These are phyloP conservation scores for Physcomitrellopsis africana DNA, from an alignment of 225 moss, liverwort and hornwort species.

Conservation along the genomic window DNA sequence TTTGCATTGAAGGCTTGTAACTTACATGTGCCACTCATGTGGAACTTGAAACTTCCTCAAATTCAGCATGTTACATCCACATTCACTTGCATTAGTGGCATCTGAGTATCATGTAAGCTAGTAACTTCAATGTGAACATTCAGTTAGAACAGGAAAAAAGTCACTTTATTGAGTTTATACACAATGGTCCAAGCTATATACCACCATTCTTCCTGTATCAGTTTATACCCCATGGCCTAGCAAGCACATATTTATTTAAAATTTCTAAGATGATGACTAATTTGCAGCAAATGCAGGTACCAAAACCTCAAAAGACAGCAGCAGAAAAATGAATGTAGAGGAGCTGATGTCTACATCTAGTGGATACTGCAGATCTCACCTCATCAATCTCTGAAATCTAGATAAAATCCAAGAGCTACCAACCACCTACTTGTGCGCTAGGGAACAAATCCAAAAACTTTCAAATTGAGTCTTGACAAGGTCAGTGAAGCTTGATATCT, in stretches of 20 bases:
- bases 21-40: no score
- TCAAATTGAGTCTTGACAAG: constrained; percentile 20
- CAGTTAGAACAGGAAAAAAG: constrained; percentile 7
- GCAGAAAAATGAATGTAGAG: constrained; percentile 22
- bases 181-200: constrained; percentile 26
- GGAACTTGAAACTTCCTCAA: no score
- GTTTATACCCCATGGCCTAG: not conserved
- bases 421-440: constrained; percentile 36
- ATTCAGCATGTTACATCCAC: no score
- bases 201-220: constrained; percentile 27
- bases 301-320: no score
- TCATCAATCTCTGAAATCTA: constrained; percentile 42
- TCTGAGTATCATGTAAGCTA: no score
- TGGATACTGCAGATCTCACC: constrained; percentile 29
- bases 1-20: no score
- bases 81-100: no score
- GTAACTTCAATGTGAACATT: no score
- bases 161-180: constrained; percentile 45
- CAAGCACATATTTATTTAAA: constrained; percentile 39
- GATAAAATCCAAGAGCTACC: constrained; percentile 39
- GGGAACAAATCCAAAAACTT: constrained; percentile 27
- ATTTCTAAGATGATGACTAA: constrained; percentile 36
- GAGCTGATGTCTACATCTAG: constrained; percentile 40
- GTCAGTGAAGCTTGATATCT: not conserved
- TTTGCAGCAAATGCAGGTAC: no score